Conservation (phyloP, 345 rosid species). For the Brassica juncea region DNA sequence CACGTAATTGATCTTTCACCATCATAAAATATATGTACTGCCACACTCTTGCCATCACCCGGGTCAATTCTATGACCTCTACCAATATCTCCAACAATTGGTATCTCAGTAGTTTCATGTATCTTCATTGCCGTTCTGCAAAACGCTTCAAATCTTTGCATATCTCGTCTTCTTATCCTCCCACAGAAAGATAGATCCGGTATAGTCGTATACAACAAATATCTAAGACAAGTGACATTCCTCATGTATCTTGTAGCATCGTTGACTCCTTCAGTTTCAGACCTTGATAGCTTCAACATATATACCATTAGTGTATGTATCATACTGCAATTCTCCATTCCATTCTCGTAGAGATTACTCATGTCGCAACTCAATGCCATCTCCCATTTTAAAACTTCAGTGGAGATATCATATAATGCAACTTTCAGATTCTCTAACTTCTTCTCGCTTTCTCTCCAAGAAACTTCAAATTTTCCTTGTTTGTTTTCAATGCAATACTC, state of each 20-base stretch:
- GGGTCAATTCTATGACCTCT: no score
- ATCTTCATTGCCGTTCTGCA: background rate
- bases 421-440: conserved; percentile 22
- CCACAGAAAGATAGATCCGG: background rate
- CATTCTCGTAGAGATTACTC: no score
- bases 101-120: background rate
- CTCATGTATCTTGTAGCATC: background rate
- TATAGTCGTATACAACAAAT: background rate
- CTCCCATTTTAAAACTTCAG: no score
- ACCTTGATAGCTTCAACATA: no score
- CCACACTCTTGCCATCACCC: no score
- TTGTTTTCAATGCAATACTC: conserved; percentile 69
- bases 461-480: conserved; percentile 77
- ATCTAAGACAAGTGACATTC: background rate
- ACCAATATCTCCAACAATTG: no score
- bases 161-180: background rate
- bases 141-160: background rate
- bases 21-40: no score
- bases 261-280: no score
- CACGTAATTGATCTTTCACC: no score
- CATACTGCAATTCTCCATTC: no score
- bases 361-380: no score
- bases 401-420: conserved; percentile 11
- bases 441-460: conserved; percentile 74
- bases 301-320: no score